Conservation (phyloP, 257 asterid genomes). For the Nemophila menziesii region DNA sequence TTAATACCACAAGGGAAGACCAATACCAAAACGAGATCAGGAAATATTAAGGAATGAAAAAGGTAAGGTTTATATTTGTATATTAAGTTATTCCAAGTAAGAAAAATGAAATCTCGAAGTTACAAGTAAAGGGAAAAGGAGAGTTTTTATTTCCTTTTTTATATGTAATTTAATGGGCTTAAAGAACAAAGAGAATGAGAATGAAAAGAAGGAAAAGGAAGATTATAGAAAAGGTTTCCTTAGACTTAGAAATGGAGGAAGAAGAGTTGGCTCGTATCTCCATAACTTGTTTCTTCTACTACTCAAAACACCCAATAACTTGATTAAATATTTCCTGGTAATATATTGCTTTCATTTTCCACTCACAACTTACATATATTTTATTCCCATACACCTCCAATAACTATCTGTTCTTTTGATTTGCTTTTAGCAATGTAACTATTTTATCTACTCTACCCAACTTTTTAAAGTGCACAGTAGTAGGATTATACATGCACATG, state of each 20-base stretch:
- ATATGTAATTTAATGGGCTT: conserved; percentile 3
- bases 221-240: conserved; percentile 52
- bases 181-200: conserved; percentile 63
- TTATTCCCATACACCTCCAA: too few relatives aligned
- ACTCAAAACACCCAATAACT: conserved; percentile 14
- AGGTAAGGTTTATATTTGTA: conserved; percentile 24
- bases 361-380: conserved; percentile 15
- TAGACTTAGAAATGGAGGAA: conserved; percentile 28
- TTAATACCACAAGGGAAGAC: conserved; percentile 12
- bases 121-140: conserved; percentile 5
- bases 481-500: background rate
- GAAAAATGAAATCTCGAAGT: conserved; percentile 18
- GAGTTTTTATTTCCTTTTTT: background rate
- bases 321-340: conserved; percentile 24
- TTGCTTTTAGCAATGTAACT: background rate
- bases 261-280: conserved; percentile 52
- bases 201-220: conserved; percentile 73
- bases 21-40: conserved; percentile 33
- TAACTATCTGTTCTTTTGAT: background rate
- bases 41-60: conserved; percentile 14
- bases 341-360: conserved; percentile 22
- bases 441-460: background rate
- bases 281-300: conserved; percentile 36
- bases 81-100: conserved; percentile 7
- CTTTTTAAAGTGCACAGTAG: background rate